A percentile compares a stretch with the other conserved stretches of the same genome.
Conservation (phyloP, 108 stramenopile genomes). For the Nannochloropsis gaditana region DNA sequence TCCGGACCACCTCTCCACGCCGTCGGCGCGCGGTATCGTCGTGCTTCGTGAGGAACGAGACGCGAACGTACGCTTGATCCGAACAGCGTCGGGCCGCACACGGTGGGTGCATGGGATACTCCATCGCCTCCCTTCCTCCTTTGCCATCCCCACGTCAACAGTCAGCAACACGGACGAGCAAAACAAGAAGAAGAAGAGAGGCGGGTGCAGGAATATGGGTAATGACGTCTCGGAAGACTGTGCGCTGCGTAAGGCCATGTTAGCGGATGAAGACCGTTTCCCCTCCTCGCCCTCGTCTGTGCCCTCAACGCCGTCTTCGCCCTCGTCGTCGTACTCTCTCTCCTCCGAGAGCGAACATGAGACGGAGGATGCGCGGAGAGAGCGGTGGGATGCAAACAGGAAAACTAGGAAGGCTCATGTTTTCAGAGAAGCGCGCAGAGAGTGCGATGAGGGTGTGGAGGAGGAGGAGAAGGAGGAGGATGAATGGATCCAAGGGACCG, state of each 20-base stretch:
- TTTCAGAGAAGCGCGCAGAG: background rate
- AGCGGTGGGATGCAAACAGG: background rate
- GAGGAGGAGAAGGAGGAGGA: slow-evolving; percentile 15
- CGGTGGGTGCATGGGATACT: too few relatives aligned
- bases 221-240: background rate
- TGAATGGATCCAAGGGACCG: background rate
- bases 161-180: too few relatives aligned
- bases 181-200: background rate
- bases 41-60: too few relatives aligned
- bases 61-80: too few relatives aligned
- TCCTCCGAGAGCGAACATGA: background rate
- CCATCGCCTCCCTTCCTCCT: too few relatives aligned
- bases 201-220: background rate
- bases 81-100: too few relatives aligned
- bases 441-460: background rate
- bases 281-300: background rate
- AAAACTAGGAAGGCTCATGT: background rate
- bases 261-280: background rate
- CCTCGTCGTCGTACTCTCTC: background rate
- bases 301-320: background rate
- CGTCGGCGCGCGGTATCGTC: too few relatives aligned
- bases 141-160: too few relatives aligned
- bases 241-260: background rate
- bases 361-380: background rate
- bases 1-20: too few relatives aligned